Evolutionary conservation across 768 basidiomycete species (phyloP).

Genomic region (Lentinus tigrinus): DNA sequence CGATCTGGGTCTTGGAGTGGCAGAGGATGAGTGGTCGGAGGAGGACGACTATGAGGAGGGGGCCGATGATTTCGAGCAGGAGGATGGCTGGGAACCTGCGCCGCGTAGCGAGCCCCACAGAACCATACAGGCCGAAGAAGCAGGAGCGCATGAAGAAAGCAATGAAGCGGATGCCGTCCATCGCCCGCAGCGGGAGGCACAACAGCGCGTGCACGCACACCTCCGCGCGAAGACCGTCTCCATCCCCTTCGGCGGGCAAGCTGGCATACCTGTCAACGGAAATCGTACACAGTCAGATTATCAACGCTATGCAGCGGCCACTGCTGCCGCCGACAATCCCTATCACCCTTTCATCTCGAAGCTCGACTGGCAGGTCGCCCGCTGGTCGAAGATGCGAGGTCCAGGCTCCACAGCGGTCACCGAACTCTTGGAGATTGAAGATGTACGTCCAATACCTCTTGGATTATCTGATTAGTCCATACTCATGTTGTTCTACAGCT

Average conservation of each 20-base stretch:
- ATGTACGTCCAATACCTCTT: conserved; percentile 20
- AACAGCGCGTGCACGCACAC: background rate
- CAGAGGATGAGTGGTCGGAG: no score
- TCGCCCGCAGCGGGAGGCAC: no score
- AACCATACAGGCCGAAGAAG: no score
- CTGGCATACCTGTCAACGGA: background rate
- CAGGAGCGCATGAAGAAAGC: no score
- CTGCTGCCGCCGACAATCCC: background rate
- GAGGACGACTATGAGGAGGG: background rate
- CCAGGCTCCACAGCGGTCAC: conserved; percentile 37
- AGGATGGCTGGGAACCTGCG: background rate
- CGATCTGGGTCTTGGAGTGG: no score
- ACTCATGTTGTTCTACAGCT: background rate
- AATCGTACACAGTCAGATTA: background rate
- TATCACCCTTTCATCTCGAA: conserved; percentile 35
- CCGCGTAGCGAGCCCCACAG: background rate
- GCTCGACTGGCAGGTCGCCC: conserved; percentile 40
- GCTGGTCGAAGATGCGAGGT: conserved; percentile 40
- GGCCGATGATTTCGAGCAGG: background rate
- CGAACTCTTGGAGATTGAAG: conserved; percentile 39
- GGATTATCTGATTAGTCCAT: background rate
- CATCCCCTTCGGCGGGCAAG: background rate
- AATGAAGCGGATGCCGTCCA: background rate
- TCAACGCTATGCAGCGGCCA: background rate
- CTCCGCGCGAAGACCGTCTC: background rate